Percentiles rank a stretch among this genome's conserved stretches.
These are phyloP conservation scores for Xylaria sp. DNA, from an alignment of 2,329 filamentous ascomycete genomes.

Conservation along the genomic window DNA sequence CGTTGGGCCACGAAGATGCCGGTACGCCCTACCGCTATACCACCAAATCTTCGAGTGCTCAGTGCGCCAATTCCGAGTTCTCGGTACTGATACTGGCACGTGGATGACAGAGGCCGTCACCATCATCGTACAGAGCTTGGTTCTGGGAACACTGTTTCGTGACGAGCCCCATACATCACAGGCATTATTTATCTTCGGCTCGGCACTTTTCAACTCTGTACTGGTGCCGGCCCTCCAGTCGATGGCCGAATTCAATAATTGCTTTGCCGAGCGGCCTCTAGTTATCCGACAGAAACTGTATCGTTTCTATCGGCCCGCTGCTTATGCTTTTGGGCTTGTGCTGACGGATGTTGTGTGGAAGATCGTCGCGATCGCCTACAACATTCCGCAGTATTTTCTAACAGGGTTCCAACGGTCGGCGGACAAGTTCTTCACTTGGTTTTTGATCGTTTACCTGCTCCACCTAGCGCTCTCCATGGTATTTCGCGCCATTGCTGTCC, in stretches of 20 bases:
- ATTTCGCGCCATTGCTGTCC: constrained; percentile 67
- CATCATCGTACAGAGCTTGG: constrained; percentile 28
- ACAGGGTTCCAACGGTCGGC: constrained; percentile 52
- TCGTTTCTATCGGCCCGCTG: constrained; percentile 38
- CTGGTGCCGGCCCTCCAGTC: constrained; percentile 55
- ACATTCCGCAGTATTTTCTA: constrained; percentile 51
- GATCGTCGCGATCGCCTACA: constrained; percentile 45
- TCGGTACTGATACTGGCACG: constrained; percentile 18
- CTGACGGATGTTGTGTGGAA: constrained; percentile 49
- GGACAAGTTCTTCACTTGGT: constrained; percentile 68
- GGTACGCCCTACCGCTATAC: constrained; percentile 32
- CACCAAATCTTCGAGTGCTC: constrained; percentile 47
- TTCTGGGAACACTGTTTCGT: constrained; percentile 31
- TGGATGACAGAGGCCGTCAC: constrained; percentile 26
- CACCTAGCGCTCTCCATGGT: constrained; percentile 68
- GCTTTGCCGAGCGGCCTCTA: constrained; percentile 27
- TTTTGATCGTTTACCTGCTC: constrained; percentile 62
- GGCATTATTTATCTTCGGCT: constrained; percentile 33
- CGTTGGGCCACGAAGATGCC: not conserved
- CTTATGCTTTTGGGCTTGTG: constrained; percentile 30
- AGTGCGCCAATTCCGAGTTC: constrained; percentile 48
- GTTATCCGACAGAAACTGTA: constrained; percentile 45
- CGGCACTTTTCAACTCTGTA: constrained; percentile 52
- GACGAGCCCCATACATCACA: constrained; percentile 25
- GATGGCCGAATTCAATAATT: constrained; percentile 53